phyloP scores from a whole-genome alignment of 2,329 filamentous ascomycete species.

The Thermomyces lanuginosus region DNA sequence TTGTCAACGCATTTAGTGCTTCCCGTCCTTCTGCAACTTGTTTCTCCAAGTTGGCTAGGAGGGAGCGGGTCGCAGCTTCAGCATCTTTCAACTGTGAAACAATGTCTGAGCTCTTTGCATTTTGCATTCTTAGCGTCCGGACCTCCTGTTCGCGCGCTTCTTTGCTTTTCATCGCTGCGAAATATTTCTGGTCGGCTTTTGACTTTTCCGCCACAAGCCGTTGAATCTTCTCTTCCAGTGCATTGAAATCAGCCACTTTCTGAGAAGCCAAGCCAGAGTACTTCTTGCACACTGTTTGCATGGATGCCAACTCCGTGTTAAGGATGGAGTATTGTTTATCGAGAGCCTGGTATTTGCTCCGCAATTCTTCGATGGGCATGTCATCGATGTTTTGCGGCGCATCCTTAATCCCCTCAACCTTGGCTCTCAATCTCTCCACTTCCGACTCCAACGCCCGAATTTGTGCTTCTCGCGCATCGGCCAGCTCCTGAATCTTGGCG shows the following conservation, averaged over 20 bases:
- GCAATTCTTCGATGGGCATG: slow-evolving; percentile 54
- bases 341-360: slow-evolving; percentile 54
- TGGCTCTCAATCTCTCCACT: slow-evolving; percentile 50
- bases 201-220: slow-evolving; percentile 72
- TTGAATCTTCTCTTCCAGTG: slow-evolving; percentile 61
- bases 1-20: slow-evolving; percentile 51
- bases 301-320: slow-evolving; percentile 70
- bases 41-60: slow-evolving; percentile 78
- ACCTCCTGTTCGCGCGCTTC: slow-evolving; percentile 72
- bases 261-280: slow-evolving; percentile 69
- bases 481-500: slow-evolving; percentile 63
- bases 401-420: slow-evolving; percentile 34
- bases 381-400: slow-evolving; percentile 36
- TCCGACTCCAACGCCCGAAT: slow-evolving; percentile 73
- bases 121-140: slow-evolving; percentile 61
- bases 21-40: slow-evolving; percentile 72
- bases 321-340: slow-evolving; percentile 69
- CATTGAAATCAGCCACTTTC: slow-evolving; percentile 63
- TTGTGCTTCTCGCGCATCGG: slow-evolving; percentile 60
- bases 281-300: slow-evolving; percentile 83
- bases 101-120: slow-evolving; percentile 80
- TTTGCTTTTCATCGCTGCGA: slow-evolving; percentile 85
- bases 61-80: slow-evolving; percentile 57
- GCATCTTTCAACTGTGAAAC: slow-evolving; percentile 85
- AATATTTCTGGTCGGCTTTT: slow-evolving; percentile 96